Evolutionary conservation across 805 yeast species (phyloP), one percentile per base, ranked within the genome.

Genomic region (Monosporozyma yasuniensis): DNA sequence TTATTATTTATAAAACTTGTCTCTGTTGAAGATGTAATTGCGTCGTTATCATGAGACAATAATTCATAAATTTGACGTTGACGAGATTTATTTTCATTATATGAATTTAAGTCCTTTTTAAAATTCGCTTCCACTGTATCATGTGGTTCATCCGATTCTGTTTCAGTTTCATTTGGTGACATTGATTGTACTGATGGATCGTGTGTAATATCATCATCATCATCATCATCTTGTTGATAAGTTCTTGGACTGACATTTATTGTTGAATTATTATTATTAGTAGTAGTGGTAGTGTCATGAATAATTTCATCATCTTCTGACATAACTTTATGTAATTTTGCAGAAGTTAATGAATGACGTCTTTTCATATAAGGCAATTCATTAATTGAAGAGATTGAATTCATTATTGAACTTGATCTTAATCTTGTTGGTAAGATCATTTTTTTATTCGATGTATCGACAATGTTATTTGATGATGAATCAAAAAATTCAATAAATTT

Each of bases 401-500:
- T 32, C 41, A 37, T 18, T 9, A 39, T 39, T 19, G 42, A 39
- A 8, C 42, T 21, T 19, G 42, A 39, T 39, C 42, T 39, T 21
- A 39, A 39, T 39, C 42, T 39, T 12, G 35, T 32, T 12, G 35
- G 35, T 32, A n/a, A 32, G 2, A 32, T 32, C 35, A 32, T 32
- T 14, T 32, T 32, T 32, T 32, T 32, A 5, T 25, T 14, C 3
- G 7, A 12, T 3, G 4, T 12, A 18, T 18, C 18, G 18, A 8
- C 18, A 18, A 10, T 37, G 5, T 18, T 9, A 18, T 16, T 9
- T 16, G 41, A 18, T 37, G 41, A 8, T 43, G 19, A 43, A 43
- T 58, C 60, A 50, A 65, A 65, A 50, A 64, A 61, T 16, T 63
- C 60, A 14, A 73, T 59, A 47, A 72, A 70, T 47, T 65, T 62